phyloP scores from a whole-genome alignment of 768 basidiomycete genomes.

The Lactarius hatsudake region DNA sequence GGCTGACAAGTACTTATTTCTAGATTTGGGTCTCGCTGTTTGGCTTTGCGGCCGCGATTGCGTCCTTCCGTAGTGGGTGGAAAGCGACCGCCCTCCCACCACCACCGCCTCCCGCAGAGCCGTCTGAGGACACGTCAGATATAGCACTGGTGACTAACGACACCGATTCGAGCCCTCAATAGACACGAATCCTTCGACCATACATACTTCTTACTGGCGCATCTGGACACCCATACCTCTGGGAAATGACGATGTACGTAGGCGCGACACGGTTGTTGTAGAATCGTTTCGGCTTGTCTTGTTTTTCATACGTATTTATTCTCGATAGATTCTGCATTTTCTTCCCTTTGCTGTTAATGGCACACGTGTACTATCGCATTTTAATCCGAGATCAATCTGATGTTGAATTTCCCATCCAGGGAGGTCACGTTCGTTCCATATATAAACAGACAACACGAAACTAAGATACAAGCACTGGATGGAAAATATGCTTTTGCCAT shows the following conservation, averaged over 20 bases:
- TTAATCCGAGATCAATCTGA: no score
- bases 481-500: no score
- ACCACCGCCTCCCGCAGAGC: background rate
- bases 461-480: no score
- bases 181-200: background rate
- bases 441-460: no score
- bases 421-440: no score
- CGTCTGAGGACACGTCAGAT: background rate
- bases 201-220: background rate
- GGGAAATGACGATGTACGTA: background rate
- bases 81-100: conserved; percentile 18
- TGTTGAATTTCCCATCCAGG: background rate
- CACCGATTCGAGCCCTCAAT: background rate
- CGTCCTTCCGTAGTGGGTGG: conserved; percentile 27
- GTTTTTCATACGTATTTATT: background rate
- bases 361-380: background rate
- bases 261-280: no score
- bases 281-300: background rate
- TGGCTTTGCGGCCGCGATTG: conserved; percentile 22
- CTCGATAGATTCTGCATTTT: background rate
- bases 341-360: background rate
- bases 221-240: background rate
- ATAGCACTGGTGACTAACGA: background rate
- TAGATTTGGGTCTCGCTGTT: conserved; percentile 23
- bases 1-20: background rate